Percentiles rank a stretch among this genome's conserved stretches.
Conservation (phyloP, 192 early-diverging fungal species). For the Entomortierella chlamydospora region DNA sequence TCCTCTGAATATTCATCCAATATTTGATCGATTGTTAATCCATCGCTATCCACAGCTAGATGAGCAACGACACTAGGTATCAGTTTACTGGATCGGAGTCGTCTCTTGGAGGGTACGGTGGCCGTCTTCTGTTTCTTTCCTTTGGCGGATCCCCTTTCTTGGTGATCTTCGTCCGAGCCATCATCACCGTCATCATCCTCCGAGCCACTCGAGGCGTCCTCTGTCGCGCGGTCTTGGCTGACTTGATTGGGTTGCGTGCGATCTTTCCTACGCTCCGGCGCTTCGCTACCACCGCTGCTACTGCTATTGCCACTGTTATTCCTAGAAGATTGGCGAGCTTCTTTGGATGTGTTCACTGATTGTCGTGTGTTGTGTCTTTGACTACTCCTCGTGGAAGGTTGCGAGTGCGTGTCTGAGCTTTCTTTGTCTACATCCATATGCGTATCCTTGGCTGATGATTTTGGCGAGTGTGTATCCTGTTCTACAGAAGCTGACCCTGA, state of each 20-base stretch:
- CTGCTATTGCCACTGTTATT: slow-evolving; percentile 6
- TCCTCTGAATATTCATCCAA: slow-evolving; percentile 26
- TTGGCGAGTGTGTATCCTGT: slow-evolving; percentile 1
- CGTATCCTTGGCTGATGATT: background rate
- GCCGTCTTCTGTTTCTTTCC: slow-evolving; percentile 3
- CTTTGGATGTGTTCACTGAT: background rate
- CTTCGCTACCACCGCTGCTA: slow-evolving; percentile 16
- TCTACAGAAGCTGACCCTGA: slow-evolving; percentile 3
- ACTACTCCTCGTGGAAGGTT: background rate
- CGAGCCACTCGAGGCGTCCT: slow-evolving; percentile 21
- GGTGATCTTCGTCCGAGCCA: slow-evolving; percentile 29
- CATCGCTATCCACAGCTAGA: slow-evolving; percentile 18
- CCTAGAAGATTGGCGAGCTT: background rate
- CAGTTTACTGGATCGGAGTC: slow-evolving; percentile 37
- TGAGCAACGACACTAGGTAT: slow-evolving; percentile 16
- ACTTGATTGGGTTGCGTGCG: background rate
- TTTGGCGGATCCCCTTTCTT: slow-evolving; percentile 10
- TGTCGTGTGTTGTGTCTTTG: slow-evolving; percentile 7
- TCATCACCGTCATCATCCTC: slow-evolving; percentile 19
- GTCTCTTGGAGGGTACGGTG: slow-evolving; percentile 12
- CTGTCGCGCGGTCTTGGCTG: slow-evolving; percentile 23
- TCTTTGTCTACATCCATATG: slow-evolving; percentile 20
- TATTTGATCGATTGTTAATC: slow-evolving; percentile 16
- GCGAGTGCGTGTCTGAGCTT: background rate
- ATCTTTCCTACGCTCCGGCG: background rate